Evolutionary conservation across 495 filamentous ascomycete genomes (phyloP).

Genomic region (Tuber borchii): DNA sequence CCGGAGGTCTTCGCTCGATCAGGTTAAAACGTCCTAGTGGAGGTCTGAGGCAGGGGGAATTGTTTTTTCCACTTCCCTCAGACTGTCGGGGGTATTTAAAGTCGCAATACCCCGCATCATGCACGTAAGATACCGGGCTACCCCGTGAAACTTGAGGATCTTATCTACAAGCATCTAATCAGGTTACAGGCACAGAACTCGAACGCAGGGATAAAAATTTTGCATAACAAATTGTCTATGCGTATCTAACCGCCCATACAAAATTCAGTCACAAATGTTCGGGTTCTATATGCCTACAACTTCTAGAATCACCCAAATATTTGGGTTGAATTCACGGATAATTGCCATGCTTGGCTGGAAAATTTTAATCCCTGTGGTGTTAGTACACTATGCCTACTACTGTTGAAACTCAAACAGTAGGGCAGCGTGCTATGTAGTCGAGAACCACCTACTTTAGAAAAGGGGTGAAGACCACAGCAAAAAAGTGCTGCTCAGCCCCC

Average conservation of each 20-base stretch:
- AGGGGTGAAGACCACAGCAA: no score
- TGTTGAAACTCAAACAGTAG: background rate
- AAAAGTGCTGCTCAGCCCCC: no score
- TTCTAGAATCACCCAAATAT: background rate
- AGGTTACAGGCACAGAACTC: no score
- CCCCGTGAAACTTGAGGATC: background rate
- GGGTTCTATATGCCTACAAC: no score
- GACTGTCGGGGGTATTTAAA: background rate
- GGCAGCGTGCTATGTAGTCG: no score
- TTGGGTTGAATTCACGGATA: background rate
- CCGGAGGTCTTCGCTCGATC: background rate
- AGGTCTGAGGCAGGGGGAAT: background rate
- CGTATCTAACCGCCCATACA: no score
- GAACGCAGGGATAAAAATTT: no score
- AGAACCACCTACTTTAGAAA: no score
- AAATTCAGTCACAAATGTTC: no score
- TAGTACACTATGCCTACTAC: background rate
- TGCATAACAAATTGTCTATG: no score
- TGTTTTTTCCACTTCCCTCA: background rate
- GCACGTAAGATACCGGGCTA: background rate
- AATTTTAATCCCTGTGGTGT: background rate
- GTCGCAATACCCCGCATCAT: background rate
- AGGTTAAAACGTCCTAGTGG: background rate
- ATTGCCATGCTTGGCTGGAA: background rate
- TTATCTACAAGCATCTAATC: background rate